Evolutionary conservation across 2,329 filamentous ascomycete genomes (phyloP), one percentile per base, ranked within the genome.

Genomic region (Canariomyces notabilis): DNA sequence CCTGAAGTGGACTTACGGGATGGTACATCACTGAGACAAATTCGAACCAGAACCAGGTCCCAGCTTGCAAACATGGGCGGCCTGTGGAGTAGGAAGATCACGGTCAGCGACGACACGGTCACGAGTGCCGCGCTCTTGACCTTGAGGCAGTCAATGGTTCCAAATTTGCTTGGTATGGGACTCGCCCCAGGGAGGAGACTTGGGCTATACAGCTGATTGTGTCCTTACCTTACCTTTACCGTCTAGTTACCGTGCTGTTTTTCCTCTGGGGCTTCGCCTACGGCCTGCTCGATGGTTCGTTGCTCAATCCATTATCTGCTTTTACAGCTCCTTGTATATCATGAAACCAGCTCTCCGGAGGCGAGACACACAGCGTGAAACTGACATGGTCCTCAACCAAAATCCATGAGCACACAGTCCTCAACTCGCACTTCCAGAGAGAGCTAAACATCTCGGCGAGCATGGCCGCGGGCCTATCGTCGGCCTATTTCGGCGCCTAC

Each of bases 401-500:
- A n/a, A n/a, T n/a, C n/a, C n/a, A n/a, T n/a, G n/a, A n/a, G n/a
- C n/a, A n/a, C 6, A 3, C 23, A 56, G 72, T 72, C 16, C 66
- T 75, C 54, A 75, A 75, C 63, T 67, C 68, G 50, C 71, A 75
- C 57, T 75, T 76, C 56, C 71, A 75, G 54, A 62, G 59, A 31
- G 63, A 67, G n/a, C 65, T 76, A 16, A 44, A 66, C 46, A 72
- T 77, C 51, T 64, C 63, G 34, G 65, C 64, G 36, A 66, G 68
- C 46, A 68, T 69, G 55, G 70, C 72, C 0, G 60, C 71, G 0
- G 74, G 74, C 37, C 64, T 76, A 14, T 72, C 74, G 33, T 67
- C 71, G 3, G 73, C 74, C 31, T 77, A 77, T 57, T 77, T 77
- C 46, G 74, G 73, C 33, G 67, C 66, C 44, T 70, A 69, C 51